Percentiles rank a stretch among this genome's conserved stretches.
These are phyloP conservation scores for Aspergillus sp. DNA, from an alignment of 2,329 filamentous ascomycete species.

Conservation along the genomic window DNA sequence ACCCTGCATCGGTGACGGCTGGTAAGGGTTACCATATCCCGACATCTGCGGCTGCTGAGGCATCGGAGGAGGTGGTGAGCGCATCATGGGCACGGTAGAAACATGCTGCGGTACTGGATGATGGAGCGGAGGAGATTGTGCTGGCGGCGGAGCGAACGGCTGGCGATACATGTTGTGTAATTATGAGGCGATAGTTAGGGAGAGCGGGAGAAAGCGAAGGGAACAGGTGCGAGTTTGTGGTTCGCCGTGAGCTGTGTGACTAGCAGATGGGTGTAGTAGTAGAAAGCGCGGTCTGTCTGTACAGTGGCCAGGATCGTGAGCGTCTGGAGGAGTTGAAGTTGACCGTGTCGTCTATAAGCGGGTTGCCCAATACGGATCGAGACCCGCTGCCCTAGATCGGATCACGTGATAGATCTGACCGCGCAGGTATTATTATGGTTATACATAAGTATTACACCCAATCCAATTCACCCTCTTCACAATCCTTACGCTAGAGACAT, in stretches of 20 bases:
- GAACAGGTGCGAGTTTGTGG: conserved; percentile 14
- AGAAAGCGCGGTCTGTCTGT: neutral
- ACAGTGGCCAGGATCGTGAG: neutral
- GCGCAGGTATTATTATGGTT: too few species aligned
- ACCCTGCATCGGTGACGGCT: conserved; percentile 36
- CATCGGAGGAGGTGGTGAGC: conserved; percentile 76
- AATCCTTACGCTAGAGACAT: too few species aligned
- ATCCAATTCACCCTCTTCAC: too few species aligned
- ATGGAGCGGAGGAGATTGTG: conserved; percentile 82
- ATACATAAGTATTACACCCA: too few species aligned
- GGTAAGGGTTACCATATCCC: conserved; percentile 44
- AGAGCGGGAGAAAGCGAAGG: conserved; percentile 5
- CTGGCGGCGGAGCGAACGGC: conserved; percentile 65
- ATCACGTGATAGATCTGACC: too few species aligned
- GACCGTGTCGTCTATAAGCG: too few species aligned
- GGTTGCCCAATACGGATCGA: too few species aligned
- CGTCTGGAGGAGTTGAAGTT: too few species aligned
- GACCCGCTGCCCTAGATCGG: too few species aligned
- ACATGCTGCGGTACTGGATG: conserved; percentile 98
- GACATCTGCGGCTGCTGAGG: conserved; percentile 59
- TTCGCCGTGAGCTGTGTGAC: conserved; percentile 28
- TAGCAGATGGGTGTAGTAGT: neutral
- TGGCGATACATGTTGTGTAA: conserved; percentile 61
- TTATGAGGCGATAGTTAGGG: conserved; percentile 6
- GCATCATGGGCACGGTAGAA: conserved; percentile 91